These are phyloP conservation scores for Sporothrix pseudoabietina DNA, from an alignment of 2,329 filamentous ascomycete species.

Conservation along the genomic window DNA sequence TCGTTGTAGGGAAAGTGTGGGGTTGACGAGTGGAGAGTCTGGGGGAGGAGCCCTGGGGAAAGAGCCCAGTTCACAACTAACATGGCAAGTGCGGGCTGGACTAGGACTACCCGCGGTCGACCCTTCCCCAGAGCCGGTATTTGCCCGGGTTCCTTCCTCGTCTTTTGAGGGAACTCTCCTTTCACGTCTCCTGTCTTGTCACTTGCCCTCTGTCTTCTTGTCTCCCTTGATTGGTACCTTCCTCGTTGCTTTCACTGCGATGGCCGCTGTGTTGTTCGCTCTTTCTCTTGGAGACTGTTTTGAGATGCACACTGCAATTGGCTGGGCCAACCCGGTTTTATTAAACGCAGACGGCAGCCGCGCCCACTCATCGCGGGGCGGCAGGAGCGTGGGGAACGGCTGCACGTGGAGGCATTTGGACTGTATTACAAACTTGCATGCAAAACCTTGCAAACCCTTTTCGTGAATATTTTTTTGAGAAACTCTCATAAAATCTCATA, in stretches of 20 bases:
- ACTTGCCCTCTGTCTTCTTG: background rate
- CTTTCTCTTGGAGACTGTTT: background rate
- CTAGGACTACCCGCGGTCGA: slow-evolving; percentile 9
- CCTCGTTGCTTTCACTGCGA: background rate
- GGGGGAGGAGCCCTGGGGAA: background rate
- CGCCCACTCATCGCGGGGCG: background rate
- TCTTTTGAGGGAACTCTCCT: background rate
- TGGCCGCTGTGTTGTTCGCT: slow-evolving; percentile 8
- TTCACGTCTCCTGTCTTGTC: background rate
- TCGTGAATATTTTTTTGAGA: too few species aligned
- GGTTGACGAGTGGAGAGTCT: background rate
- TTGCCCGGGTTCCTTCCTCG: background rate
- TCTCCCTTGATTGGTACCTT: background rate
- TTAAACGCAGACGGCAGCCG: background rate
- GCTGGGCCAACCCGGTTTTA: background rate
- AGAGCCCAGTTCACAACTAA: background rate
- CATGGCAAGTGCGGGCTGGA: slow-evolving; percentile 11
- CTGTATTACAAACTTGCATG: background rate
- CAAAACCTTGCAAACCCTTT: too few species aligned
- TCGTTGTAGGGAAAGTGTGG: background rate
- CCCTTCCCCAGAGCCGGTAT: slow-evolving; percentile 6
- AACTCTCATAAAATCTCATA: background rate
- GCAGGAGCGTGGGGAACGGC: background rate
- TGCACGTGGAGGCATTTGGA: background rate
- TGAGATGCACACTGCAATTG: too few species aligned